Evolutionary conservation across 2,329 filamentous ascomycete genomes (phyloP), one percentile per base, ranked within the genome.

Genomic region (Pyrenochaeta sp.): DNA sequence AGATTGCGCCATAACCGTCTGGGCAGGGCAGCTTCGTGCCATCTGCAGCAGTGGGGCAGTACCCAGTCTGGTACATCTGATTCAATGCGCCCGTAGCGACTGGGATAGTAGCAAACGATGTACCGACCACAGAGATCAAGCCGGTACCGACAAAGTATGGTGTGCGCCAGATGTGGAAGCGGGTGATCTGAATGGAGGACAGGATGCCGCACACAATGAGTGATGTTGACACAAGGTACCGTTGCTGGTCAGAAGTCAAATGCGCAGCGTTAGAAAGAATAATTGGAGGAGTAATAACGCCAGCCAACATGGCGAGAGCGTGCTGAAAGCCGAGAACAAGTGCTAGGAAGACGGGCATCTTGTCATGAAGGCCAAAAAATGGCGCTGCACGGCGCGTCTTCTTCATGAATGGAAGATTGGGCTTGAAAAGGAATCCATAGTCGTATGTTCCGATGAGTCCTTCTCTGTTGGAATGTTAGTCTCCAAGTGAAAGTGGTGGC

Each of bases 391-490:
- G 73, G 11, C 74, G 75, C 7, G 68, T 61, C 67, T 81, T 83
- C 64, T 81, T 85, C 78, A 94, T 85, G 71, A 96, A 96, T 0
- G 92, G 92, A 15, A 96, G 72, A 56, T 89, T 91, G 1, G 81
- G 89, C 15, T 77, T 84, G 78, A 96, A 96, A 27, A 96, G 84
- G 63, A 91, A 94, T 23, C 71, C 88, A 80, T 96, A 96, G 78
- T 96, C 88, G 72, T 96, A 96, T 60, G 85, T 80, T 51, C 92
- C 92, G 42, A 96, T 72, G 18, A 96, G 79, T 9, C 92, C 92
- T 1, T 91, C 81, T 49, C 77, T 85, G 31, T n/a, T 10, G 11
- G 1, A 6, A 15, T 41, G 44, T 62, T 36, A 62, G 51, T 24
- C 21, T 35, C n/a, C 15, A 23, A 29, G 31, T 22, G n/a, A n/a